Base-by-base conservation (phyloP, 805 yeast species). In the Lipomyces orientalis region DNA sequence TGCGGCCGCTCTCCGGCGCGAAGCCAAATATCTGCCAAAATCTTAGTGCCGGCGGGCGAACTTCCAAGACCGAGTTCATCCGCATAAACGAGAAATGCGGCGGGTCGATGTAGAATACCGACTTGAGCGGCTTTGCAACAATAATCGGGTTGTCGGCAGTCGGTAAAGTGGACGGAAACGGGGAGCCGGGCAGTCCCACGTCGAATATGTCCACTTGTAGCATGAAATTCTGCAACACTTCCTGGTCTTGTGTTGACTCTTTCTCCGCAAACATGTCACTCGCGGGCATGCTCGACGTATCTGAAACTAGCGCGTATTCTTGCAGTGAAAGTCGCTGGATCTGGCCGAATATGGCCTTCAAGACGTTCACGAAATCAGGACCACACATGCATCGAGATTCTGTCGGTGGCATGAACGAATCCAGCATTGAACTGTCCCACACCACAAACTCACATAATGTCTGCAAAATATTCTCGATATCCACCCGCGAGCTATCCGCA, bases 11-110 rank as follows among this genome's bases (percentile, higher is more conserved):
- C 14, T 68, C 64, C 0, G 83, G 83, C 12, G 74, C 62, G 37
- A 81, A 71, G 1, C 81, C 80, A 71, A 81, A 75, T 2, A 74
- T 67, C 55, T 78, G 75, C 83, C 83, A 81, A 66, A 81, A 81
- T 33, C 80, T 64, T 19, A 81, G 64, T 10, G 80, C 78, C 0
- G 82, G 75, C 0, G 81, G 76, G 19, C 79, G 71, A 0, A 80
- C 80, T 60, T 77, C 78, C 35, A 79, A 66, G 3, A 54, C 61
- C 31, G 75, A 73, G 16, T 74, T 74, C 43, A 72, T 73, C 6
- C 79, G 69, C 59, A 64, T 59, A 12, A 78, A 70, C 1, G 74
- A 64, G 54, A 74, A 76, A 34, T 73, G 73, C 2, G 81, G 81
- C 6, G 80, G 78, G 22, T 71, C 64, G 33, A 62, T 64, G 54